Conservation (phyloP, 169 alveolate genomes). For the Cytauxzoon felis region DNA sequence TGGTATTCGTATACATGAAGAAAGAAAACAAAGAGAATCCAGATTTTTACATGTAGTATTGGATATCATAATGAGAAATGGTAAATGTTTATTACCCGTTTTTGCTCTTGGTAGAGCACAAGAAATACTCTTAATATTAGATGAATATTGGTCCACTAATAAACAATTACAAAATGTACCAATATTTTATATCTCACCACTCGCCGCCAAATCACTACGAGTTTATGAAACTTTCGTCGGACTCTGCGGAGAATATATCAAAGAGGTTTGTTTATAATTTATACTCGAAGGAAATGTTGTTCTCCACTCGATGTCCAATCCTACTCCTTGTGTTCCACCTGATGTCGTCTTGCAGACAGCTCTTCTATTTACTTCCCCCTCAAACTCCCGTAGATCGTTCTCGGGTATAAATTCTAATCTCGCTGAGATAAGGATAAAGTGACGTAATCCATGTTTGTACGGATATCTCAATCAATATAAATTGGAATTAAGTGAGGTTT, state of each 20-base stretch:
- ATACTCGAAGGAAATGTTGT: conserved; percentile 38
- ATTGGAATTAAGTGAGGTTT: no score
- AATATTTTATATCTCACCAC: conserved; percentile 91
- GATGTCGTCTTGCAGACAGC: no score
- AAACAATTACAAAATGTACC: conserved; percentile 88
- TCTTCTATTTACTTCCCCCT: no score
- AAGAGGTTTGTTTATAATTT: conserved; percentile 70
- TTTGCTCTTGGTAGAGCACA: conserved; percentile 93
- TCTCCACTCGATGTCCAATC: conserved; percentile 1
- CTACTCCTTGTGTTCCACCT: no score
- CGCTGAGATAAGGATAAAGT: no score
- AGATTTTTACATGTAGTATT: conserved; percentile 80
- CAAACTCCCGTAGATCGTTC: no score
- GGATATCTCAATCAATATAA: no score
- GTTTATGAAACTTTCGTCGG: conserved; percentile 93
- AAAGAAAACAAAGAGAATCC: conserved; percentile 90
- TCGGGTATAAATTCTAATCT: no score
- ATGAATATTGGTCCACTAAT: conserved; percentile 93
- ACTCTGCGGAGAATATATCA: conserved; percentile 90
- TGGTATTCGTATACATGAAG: conserved; percentile 96
- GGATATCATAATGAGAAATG: conserved; percentile 80
- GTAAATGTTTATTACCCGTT: conserved; percentile 94
- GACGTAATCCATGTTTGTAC: no score
- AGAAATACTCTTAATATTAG: conserved; percentile 90
- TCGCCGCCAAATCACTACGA: conserved; percentile 89